Percentiles rank a stretch among this genome's conserved stretches.
Conservation (phyloP, 306 rosid genomes). For the Vigna reflexopilosa region DNA sequence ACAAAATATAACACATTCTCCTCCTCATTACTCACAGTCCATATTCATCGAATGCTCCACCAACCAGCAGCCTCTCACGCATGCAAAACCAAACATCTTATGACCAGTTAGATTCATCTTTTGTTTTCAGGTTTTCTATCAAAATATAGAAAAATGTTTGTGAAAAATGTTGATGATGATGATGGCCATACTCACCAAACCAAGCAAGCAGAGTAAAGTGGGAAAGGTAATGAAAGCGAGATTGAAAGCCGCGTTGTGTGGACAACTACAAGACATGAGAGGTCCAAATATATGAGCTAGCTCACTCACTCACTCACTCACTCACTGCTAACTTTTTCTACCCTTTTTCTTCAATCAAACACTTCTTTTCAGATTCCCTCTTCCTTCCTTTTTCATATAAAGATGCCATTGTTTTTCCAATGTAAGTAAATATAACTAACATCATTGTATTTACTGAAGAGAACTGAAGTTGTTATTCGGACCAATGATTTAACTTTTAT, state of each 20-base stretch:
- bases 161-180: background rate
- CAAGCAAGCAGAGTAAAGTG: constrained; percentile 26
- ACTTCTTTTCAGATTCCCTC: constrained; percentile 4
- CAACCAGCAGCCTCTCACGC: background rate
- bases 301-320: constrained; percentile 38
- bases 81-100: background rate
- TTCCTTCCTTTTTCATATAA: background rate
- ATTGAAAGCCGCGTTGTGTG: constrained; percentile 27
- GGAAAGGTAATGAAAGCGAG: constrained; percentile 33
- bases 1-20: too few relatives aligned
- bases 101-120: too few relatives aligned
- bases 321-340: constrained; percentile 20
- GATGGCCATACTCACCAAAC: background rate
- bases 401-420: background rate
- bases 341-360: constrained; percentile 30
- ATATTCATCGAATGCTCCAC: too few relatives aligned
- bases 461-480: background rate
- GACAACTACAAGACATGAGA: constrained; percentile 44
- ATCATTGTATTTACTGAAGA: background rate
- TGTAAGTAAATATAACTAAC: too few relatives aligned
- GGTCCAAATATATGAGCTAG: constrained; percentile 3
- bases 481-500: background rate
- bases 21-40: too few relatives aligned
- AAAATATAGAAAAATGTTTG: too few relatives aligned
- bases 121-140: too few relatives aligned